Evolutionary conservation across 768 basidiomycete genomes (phyloP).

Genomic region (Tremella mesenterica): DNA sequence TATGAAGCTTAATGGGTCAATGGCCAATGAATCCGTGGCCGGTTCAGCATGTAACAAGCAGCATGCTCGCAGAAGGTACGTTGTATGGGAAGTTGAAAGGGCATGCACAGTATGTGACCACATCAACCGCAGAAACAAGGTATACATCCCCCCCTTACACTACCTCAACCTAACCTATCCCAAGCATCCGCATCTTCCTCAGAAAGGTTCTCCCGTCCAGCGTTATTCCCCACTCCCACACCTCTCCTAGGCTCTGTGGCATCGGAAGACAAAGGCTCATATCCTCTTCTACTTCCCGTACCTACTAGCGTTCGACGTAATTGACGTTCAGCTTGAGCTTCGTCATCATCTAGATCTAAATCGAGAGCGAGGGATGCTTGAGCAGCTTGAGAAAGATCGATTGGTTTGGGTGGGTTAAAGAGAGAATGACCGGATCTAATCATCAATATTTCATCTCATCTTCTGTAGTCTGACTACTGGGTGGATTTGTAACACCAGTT

Average conservation of each 20-base stretch:
- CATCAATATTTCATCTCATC: too few species aligned
- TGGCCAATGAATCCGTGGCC: too few species aligned
- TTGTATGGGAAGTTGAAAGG: too few species aligned
- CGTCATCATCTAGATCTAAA: conserved; percentile 46
- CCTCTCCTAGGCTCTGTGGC: conserved; percentile 8
- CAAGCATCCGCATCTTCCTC: conserved; percentile 40
- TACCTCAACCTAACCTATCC: conserved; percentile 39
- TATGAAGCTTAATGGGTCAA: too few species aligned
- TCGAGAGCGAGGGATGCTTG: conserved; percentile 45
- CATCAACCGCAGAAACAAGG: too few species aligned
- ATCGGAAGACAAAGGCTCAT: neutral
- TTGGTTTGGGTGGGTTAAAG: conserved; percentile 44
- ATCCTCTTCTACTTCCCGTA: conserved; percentile 18
- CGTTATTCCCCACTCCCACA: conserved; percentile 20
- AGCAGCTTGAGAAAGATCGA: conserved; percentile 47
- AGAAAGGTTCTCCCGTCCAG: conserved; percentile 28
- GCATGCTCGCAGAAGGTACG: too few species aligned
- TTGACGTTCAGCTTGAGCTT: conserved; percentile 42
- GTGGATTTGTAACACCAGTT: too few species aligned
- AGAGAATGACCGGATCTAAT: conserved; percentile 47
- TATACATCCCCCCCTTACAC: too few species aligned
- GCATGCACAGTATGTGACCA: too few species aligned
- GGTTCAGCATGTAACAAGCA: too few species aligned
- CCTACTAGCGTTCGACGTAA: conserved; percentile 5
- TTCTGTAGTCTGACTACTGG: too few species aligned